Evolutionary conservation across 1,284 basidiomycete genomes (phyloP).

Genomic region (Omphalotus olearius): DNA sequence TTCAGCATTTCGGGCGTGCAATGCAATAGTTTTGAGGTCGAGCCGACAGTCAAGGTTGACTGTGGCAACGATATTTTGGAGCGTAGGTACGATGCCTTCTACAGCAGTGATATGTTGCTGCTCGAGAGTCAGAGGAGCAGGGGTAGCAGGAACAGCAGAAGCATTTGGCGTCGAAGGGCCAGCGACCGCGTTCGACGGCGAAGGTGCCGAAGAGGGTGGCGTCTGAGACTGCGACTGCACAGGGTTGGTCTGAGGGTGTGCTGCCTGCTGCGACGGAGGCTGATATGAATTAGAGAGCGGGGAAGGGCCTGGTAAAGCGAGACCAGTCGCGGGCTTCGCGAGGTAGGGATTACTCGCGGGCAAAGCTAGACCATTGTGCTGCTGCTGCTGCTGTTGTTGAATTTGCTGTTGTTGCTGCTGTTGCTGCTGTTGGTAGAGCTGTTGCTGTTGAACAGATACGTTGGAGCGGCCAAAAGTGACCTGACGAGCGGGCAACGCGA

Average conservation of each 20-base stretch:
- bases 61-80: conserved; percentile 99
- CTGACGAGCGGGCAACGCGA: conserved; percentile 70
- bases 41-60: conserved; percentile 97
- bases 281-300: conserved; percentile 39
- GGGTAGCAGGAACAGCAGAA: conserved; percentile 14
- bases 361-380: conserved; percentile 21
- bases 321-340: conserved; percentile 19
- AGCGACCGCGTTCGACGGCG: conserved; percentile 15
- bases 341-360: conserved; percentile 13
- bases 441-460: conserved; percentile 38
- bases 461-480: conserved; percentile 69
- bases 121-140: conserved; percentile 73
- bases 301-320: conserved; percentile 47
- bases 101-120: conserved; percentile 92
- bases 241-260: conserved; percentile 20
- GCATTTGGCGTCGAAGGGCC: conserved; percentile 31
- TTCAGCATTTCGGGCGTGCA: conserved; percentile 98
- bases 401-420: conserved; percentile 34
- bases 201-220: conserved; percentile 26
- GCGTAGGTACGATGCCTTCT: conserved; percentile 90
- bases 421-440: conserved; percentile 39
- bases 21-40: conserved; percentile 97
- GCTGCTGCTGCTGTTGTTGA: conserved; percentile 34
- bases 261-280: conserved; percentile 28
- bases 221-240: conserved; percentile 27